Evolutionary conservation across 768 basidiomycete genomes (phyloP), one percentile per base, ranked within the genome.

Genomic region (Pulveroboletus sp.): DNA sequence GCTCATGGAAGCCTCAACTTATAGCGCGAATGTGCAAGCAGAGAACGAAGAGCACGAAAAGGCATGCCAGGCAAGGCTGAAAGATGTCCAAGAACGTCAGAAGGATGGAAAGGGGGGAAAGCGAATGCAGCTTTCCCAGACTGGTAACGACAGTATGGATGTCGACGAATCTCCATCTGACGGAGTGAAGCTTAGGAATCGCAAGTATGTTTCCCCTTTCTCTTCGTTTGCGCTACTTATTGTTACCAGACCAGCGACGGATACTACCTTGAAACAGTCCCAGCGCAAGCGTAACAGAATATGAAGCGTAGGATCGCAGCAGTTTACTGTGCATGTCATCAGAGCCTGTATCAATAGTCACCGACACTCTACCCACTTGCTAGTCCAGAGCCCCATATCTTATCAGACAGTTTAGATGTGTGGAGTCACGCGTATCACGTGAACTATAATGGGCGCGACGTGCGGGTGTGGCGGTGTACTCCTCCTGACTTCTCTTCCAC

Each of bases 51-150:
- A 77, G 11, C 79, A 89, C 50, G 85, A 89, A 38, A 74, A 64
- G 52, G 56, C 57, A 18, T 70, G 85, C 17, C 77, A 80, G 52
- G 63, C 65, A 10, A 79, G 66, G 14, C 66, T 90, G 38, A 81
- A 79, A 54, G 85, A 86, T 11, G 78, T 82, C 1, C 67, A 73
- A 28, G 85, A 85, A 6, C 82, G 81, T 61, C 75, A 79, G 56
- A 85, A 83, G 65, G 84, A 84, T 15, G 74, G 73, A 55, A 70
- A 71, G 51, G 55, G 72, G n/a, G 69, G 72, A 27, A 66, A 68
- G 28, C 55, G 59, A 45, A 54, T 56, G 36, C 46, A 43, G 35
- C 48, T 52, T 44, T 28, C 49, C 17, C 60, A 56, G 42, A 54
- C 49, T 8, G 61, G 38, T 4, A 31, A 57, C 48, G 77, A 68